Conservation (phyloP, 2,329 filamentous ascomycete genomes). For the Monilinia vaccinii-corymbosi region DNA sequence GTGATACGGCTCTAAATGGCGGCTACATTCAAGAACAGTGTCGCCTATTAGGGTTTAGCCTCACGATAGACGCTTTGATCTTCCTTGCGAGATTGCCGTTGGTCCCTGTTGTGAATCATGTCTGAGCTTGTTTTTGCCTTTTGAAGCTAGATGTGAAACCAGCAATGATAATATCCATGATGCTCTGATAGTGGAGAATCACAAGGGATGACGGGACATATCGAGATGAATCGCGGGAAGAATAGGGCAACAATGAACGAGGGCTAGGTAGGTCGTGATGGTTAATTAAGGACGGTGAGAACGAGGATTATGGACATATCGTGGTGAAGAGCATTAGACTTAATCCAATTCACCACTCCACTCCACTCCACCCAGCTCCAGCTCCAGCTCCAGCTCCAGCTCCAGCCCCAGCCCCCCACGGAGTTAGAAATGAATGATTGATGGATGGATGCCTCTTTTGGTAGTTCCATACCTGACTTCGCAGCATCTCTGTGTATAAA, state of each 20-base stretch:
- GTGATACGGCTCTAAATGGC: not conserved
- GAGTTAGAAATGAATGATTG: not conserved
- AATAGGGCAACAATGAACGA: not conserved
- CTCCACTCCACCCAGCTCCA: no score
- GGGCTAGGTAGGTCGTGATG: not conserved
- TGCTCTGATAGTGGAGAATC: not conserved
- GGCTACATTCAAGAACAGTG: not conserved
- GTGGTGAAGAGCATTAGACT: not conserved
- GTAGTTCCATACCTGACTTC: not conserved
- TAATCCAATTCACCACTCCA: not conserved
- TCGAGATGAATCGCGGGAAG: slow-evolving; percentile 1
- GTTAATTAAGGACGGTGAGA: not conserved
- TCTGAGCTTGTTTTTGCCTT: not conserved
- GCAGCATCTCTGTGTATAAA: not conserved
- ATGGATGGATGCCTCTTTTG: not conserved
- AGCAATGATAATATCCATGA: not conserved
- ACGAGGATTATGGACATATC: not conserved
- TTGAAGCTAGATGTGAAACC: not conserved
- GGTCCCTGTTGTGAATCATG: not conserved
- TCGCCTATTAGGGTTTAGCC: not conserved
- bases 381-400: no score
- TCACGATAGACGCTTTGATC: not conserved
- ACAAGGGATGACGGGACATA: not conserved
- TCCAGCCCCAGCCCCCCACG: not conserved
- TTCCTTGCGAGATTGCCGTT: not conserved